Evolutionary conservation across 441 rosid genomes (phyloP).

Genomic region (Adansonia grandidieri): DNA sequence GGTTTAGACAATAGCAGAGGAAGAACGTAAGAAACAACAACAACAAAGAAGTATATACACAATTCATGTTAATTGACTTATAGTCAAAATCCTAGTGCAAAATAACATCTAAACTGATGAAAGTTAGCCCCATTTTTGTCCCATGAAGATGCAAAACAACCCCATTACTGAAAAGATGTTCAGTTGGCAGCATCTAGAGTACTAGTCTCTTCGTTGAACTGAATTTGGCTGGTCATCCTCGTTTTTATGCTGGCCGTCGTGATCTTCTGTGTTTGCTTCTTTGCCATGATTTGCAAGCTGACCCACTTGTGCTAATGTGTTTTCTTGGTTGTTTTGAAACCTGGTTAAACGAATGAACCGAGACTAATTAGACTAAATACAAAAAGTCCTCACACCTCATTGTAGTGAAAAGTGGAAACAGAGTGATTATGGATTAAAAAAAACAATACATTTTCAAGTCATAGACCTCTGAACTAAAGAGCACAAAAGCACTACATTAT

Average conservation of each 20-base stretch:
- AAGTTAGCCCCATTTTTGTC: background rate
- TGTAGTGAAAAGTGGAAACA: background rate
- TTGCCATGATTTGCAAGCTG: background rate
- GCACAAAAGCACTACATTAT: background rate
- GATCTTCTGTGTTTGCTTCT: background rate
- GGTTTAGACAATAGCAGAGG: background rate
- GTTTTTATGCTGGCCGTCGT: background rate
- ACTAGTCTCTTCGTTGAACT: background rate
- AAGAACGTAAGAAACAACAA: slow-evolving; percentile 7
- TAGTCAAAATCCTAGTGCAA: background rate
- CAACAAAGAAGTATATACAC: background rate
- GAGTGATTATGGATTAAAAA: background rate
- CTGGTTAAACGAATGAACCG: background rate
- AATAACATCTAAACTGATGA: background rate
- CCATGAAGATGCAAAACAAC: background rate
- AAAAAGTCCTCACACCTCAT: background rate
- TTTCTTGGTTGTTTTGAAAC: background rate
- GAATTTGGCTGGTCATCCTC: slow-evolving; percentile 9
- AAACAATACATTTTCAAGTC: background rate
- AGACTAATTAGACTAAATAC: background rate
- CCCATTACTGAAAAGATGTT: background rate
- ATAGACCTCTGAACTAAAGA: background rate
- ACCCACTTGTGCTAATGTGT: background rate
- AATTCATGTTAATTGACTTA: background rate
- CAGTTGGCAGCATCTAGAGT: background rate